phyloP scores from a whole-genome alignment of 352 stramenopile genomes.

The Saprolegnia parasitica region DNA sequence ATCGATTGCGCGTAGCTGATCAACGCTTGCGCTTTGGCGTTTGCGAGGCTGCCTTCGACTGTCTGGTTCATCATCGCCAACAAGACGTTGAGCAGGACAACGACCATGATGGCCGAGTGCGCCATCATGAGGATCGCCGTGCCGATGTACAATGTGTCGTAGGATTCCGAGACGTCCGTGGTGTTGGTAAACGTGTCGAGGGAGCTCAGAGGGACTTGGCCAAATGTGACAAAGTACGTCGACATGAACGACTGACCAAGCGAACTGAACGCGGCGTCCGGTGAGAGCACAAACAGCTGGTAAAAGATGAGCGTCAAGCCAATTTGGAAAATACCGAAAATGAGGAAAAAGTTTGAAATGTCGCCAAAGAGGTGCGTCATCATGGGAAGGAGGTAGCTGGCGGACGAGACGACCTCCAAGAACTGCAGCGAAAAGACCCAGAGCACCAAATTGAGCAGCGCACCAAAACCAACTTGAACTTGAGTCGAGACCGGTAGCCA shows the following conservation, averaged over 20 bases:
- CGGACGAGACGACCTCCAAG: slow-evolving; percentile 18
- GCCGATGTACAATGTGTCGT: not conserved
- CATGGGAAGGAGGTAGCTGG: slow-evolving; percentile 18
- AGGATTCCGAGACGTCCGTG: not conserved
- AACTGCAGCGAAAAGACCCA: slow-evolving; percentile 22
- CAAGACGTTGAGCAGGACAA: slow-evolving; percentile 13
- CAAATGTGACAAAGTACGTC: slow-evolving; percentile 22
- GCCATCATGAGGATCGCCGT: slow-evolving; percentile 15
- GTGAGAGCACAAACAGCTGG: not conserved
- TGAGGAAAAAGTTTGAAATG: slow-evolving; percentile 16
- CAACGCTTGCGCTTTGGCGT: slow-evolving; percentile 13
- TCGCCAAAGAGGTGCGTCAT: slow-evolving; percentile 13
- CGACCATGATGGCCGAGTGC: slow-evolving; percentile 5
- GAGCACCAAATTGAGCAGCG: slow-evolving; percentile 6
- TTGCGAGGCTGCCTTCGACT: not conserved
- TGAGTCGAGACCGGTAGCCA: not conserved
- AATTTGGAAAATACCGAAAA: slow-evolving; percentile 23
- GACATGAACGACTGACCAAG: slow-evolving; percentile 10
- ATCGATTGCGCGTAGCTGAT: slow-evolving; percentile 5
- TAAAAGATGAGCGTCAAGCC: slow-evolving; percentile 16
- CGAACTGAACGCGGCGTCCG: not conserved
- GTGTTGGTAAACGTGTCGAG: not conserved
- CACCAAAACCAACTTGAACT: slow-evolving; percentile 7
- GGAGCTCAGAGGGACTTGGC: slow-evolving; percentile 3
- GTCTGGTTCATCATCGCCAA: slow-evolving; percentile 22